phyloP scores from a whole-genome alignment of 768 basidiomycete species.

The Boletus edulis region DNA sequence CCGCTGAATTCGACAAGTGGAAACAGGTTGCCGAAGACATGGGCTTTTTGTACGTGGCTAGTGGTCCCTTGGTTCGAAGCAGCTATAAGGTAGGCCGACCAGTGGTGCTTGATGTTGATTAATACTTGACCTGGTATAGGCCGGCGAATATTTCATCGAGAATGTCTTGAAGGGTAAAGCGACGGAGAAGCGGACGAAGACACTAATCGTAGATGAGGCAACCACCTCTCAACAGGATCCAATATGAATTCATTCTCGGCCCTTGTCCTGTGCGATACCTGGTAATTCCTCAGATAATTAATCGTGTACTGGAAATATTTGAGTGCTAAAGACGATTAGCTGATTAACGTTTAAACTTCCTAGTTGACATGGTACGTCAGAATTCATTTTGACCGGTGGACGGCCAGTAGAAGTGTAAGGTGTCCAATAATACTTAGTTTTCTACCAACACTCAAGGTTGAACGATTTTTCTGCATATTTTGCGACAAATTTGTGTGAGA shows the following conservation, averaged over 20 bases:
- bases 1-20: constrained; percentile 91
- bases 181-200: constrained; percentile 38
- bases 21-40: constrained; percentile 85
- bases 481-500: too few relatives aligned
- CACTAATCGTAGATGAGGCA: constrained; percentile 27
- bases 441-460: too few relatives aligned
- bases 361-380: too few relatives aligned
- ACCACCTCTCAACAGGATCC: constrained; percentile 1
- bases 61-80: constrained; percentile 92
- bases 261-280: too few relatives aligned
- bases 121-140: constrained; percentile 43
- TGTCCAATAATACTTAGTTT: too few relatives aligned
- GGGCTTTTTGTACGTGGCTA: constrained; percentile 97
- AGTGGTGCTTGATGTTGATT: not conserved
- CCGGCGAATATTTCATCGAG: constrained; percentile 95
- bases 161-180: constrained; percentile 75
- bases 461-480: too few relatives aligned
- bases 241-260: constrained; percentile 1
- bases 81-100: constrained; percentile 84
- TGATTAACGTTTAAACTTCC: too few relatives aligned
- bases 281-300: too few relatives aligned
- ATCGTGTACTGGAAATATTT: too few relatives aligned
- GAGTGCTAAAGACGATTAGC: too few relatives aligned
- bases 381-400: too few relatives aligned
- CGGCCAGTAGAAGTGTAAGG: too few relatives aligned